Evolutionary conservation across 345 rosid genomes (phyloP).

Genomic region (Pistacia atlantica): DNA sequence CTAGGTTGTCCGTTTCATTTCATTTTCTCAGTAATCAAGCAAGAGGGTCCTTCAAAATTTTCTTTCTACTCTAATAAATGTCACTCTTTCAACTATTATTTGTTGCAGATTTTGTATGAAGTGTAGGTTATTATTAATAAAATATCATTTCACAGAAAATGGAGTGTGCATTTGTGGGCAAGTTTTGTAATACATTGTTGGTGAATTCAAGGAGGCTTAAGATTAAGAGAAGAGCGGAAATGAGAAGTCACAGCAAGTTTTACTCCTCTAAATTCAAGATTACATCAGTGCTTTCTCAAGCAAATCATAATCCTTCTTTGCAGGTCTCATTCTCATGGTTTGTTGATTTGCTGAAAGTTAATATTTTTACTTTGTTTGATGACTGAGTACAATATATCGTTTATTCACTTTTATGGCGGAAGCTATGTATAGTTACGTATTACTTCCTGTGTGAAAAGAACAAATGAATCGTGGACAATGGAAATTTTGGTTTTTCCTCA

Average conservation of each 20-base stretch:
- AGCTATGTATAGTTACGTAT: background rate
- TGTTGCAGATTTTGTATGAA: background rate
- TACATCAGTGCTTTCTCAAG: conserved; percentile 10
- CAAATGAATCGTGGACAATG: background rate
- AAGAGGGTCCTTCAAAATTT: background rate
- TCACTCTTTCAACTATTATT: too few relatives aligned
- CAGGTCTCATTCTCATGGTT: conserved; percentile 8
- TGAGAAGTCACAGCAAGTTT: background rate
- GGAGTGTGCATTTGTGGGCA: conserved; percentile 20
- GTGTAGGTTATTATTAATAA: background rate
- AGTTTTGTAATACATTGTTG: conserved; percentile 6
- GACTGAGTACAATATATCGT: background rate
- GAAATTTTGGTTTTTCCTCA: background rate
- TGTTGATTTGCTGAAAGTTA: too few relatives aligned
- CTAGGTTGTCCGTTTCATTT: background rate
- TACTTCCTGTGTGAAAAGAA: background rate
- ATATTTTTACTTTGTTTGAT: background rate
- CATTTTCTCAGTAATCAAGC: background rate
- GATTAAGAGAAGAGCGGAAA: background rate
- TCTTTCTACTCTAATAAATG: too few relatives aligned
- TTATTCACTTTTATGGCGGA: background rate
- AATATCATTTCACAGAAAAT: background rate
- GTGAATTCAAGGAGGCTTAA: background rate
- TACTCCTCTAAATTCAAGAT: background rate
- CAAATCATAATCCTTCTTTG: conserved; percentile 6